Percentiles rank a stretch among this genome's conserved stretches.
These are phyloP conservation scores for Hypomontagnella monticulosa DNA, from an alignment of 495 filamentous ascomycete genomes.

Conservation along the genomic window DNA sequence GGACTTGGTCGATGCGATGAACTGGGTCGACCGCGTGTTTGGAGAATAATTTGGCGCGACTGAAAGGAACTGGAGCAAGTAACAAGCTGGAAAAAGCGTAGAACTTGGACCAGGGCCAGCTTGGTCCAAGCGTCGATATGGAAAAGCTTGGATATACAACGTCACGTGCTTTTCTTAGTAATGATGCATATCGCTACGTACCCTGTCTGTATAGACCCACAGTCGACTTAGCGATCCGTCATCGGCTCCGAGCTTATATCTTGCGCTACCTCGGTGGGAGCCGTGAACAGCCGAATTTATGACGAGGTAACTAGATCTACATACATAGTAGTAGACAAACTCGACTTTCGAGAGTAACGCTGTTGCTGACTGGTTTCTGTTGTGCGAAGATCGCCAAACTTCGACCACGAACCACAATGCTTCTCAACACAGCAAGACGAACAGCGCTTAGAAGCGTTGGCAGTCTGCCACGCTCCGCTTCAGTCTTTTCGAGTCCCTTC, in stretches of 20 bases:
- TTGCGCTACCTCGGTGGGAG: slow-evolving; percentile 36
- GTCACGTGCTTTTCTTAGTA: neutral
- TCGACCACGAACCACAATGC: slow-evolving; percentile 32
- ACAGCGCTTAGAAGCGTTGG: slow-evolving; percentile 41
- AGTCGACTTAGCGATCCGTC: slow-evolving; percentile 1
- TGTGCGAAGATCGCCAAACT: slow-evolving; percentile 14
- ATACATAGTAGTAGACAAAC: too few species aligned
- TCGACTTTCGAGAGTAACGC: neutral
- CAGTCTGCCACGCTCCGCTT: slow-evolving; percentile 37
- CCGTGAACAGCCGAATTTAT: slow-evolving; percentile 43
- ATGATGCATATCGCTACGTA: neutral
- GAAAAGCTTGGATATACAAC: neutral
- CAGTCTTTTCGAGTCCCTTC: slow-evolving; percentile 31
- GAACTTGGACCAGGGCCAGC: neutral
- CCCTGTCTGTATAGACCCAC: neutral
- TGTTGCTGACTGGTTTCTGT: neutral
- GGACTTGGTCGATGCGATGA: slow-evolving; percentile 15
- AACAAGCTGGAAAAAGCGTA: slow-evolving; percentile 12
- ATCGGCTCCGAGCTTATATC: slow-evolving; percentile 15
- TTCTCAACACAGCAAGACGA: slow-evolving; percentile 36
- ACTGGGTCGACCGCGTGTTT: slow-evolving; percentile 47
- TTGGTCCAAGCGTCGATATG: slow-evolving; percentile 26
- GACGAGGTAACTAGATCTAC: slow-evolving; percentile 8
- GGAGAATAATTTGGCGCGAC: slow-evolving; percentile 51
- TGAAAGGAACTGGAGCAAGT: slow-evolving; percentile 22